Base-by-base conservation (phyloP, 352 stramenopile genomes). In the Thalassiosira sp. region DNA sequence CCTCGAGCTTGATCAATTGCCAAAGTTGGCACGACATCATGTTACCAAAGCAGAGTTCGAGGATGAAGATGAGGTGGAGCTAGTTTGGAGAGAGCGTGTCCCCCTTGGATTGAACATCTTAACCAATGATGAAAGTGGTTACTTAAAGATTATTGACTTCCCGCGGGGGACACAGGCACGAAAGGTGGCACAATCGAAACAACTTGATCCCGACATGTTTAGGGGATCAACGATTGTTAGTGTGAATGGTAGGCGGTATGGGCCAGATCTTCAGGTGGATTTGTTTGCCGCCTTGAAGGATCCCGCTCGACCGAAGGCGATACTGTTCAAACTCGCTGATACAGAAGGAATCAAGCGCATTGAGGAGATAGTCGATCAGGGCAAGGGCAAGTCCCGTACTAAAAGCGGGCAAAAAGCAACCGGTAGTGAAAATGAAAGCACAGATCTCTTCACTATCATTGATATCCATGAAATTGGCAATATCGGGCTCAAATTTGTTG, bases 131-230 rank as follows among this genome's bases (percentile, higher is more conserved):
- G 72, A 88, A 37, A 87, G 74, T 67, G 88, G 88, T 11, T 69
- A 72, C 20, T 70, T 93, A n/a, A 93, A 91, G 58, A 79, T 93
- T 15, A 86, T 93, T 51, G 88, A 93, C 64, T 89, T 93, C 67
- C 88, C 88, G 18, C 52, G 88, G 52, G 88, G 88, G 11, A 90
- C 81, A 24, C 88, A 93, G 67, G 85, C 88, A 24, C 63, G 86
- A 48, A 66, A 72, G 18, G 88, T 93, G 7, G 87, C 82, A 22
- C 80, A 88, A 79, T 56, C 58, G 15, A 69, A 74, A 37, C 79
- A 89, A 24, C 68, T 93, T n/a, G 84, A 91, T 78, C 88, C 88
- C 11, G 79, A 86, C 10, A 40, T 84, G 16, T 93, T 93, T 69
- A 88, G 90, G 61, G 84, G 84, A 46, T 79, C 88, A 15, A 86